These are phyloP conservation scores for Penicillium sp. DNA, from an alignment of 2,329 filamentous ascomycete species.

Conservation along the genomic window DNA sequence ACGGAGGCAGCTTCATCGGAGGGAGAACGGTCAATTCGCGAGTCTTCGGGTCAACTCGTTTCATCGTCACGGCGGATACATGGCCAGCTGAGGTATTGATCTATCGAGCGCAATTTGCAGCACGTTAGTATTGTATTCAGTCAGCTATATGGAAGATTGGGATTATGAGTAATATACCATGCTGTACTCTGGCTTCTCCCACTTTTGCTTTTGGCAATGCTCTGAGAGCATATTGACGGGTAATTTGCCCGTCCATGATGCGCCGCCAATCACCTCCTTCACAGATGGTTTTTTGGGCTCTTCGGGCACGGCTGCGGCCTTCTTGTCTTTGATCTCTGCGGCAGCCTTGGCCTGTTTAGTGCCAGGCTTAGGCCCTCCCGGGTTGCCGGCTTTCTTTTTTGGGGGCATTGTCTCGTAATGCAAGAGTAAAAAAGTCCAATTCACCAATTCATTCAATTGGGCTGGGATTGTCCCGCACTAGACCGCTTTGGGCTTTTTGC, in stretches of 20 bases:
- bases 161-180: conserved; percentile 52
- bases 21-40: conserved; percentile 72
- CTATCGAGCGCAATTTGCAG: conserved; percentile 29
- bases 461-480: conserved; percentile 33
- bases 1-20: conserved; percentile 75
- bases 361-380: conserved; percentile 39
- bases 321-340: conserved; percentile 35
- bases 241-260: conserved; percentile 96
- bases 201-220: conserved; percentile 93
- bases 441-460: not conserved
- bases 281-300: conserved; percentile 61
- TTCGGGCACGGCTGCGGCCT: conserved; percentile 36
- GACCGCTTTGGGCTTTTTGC: conserved; percentile 26
- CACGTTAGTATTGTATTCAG: not conserved
- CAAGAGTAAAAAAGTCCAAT: not conserved
- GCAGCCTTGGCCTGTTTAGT: conserved; percentile 43
- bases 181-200: conserved; percentile 90
- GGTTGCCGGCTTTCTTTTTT: conserved; percentile 42
- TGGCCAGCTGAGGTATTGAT: conserved; percentile 71
- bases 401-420: conserved; percentile 35
- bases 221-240: conserved; percentile 91
- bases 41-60: conserved; percentile 73
- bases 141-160: not conserved
- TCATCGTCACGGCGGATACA: conserved; percentile 78
- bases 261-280: conserved; percentile 82